Percentiles rank a stretch among this genome's conserved stretches.
Evolutionary conservation across 768 basidiomycete genomes (phyloP).

Genomic region (Lepiota venenata): DNA sequence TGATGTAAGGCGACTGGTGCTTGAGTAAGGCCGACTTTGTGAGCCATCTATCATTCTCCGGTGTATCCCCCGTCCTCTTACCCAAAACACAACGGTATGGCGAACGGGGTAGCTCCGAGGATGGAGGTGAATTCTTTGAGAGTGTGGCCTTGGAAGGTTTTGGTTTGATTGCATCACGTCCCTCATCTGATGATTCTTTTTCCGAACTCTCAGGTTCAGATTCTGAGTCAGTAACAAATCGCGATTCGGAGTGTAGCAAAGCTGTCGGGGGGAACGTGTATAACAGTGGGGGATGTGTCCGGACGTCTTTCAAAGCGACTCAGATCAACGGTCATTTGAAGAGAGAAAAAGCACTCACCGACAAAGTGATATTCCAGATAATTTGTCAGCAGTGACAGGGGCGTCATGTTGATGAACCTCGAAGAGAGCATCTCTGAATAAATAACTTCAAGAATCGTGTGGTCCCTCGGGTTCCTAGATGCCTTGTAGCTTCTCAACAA

Average conservation of each 20-base stretch:
- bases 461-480: constrained; percentile 62
- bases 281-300: constrained; percentile 61
- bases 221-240: constrained; percentile 9
- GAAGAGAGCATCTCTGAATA: constrained; percentile 67
- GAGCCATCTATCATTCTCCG: constrained; percentile 30
- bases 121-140: constrained; percentile 19
- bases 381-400: constrained; percentile 58
- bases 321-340: background rate
- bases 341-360: constrained; percentile 34
- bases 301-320: constrained; percentile 44
- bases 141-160: constrained; percentile 1
- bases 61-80: constrained; percentile 13
- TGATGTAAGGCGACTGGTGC: constrained; percentile 41
- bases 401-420: constrained; percentile 65
- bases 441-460: constrained; percentile 57
- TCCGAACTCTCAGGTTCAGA: constrained; percentile 16
- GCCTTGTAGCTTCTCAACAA: constrained; percentile 34
- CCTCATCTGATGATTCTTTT: constrained; percentile 27
- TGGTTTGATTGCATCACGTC: constrained; percentile 30
- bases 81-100: constrained; percentile 16
- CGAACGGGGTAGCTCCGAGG: constrained; percentile 17
- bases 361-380: constrained; percentile 57
- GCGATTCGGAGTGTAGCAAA: constrained; percentile 9
- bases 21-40: constrained; percentile 32
- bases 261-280: constrained; percentile 50